Evolutionary conservation across 169 alveolate species (phyloP), one percentile per base, ranked within the genome.

Genomic region (Eimeria sp.): DNA sequence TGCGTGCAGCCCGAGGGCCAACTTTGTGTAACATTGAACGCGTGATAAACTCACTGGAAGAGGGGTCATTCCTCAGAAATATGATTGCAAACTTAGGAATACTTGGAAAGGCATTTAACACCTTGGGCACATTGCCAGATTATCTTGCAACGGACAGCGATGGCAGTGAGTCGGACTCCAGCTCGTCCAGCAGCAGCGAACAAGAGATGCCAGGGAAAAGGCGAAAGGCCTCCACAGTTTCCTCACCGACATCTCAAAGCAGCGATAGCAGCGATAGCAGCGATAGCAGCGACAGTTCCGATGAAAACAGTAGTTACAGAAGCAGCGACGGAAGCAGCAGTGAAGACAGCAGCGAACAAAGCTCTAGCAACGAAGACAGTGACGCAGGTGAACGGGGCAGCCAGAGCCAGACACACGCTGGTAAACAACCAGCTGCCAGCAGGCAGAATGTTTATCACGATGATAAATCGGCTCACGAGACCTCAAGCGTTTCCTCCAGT

Each of bases 1-100:
- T 85, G 72, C 60, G 25, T 60, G 78, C 91, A 85, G 91, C 91
- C 16, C 91, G 91, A 14, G 91, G 91, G 54, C 77, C 91, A 33
- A 85, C 76, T 6, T 85, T 85, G 54, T 60, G 78, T 4, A 85
- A 64, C 76, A 85, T 85, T 37, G 91, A 85, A 18, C 77, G 91
- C 18, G 71, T 85, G 40, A 85, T 85, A 54, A 40, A 60, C 40
- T 85, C 91, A 40, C 60, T 85, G n/a, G 91, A 54, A 40, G 91
- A 85, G 58, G 91, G 91, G 27, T 85, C 91, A 0, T 85, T 85
- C 78, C 91, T 85, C n/a, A 46, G 91, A 60, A 85, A n/a, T 56
- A 85, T 60, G 77, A 46, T 85, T 54, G 91, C 91, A 60, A 85
- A 60, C 33, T 27, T 85, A 33, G 77, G 52, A 56, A 46, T 85